A percentile compares a stretch with the other conserved stretches of the same genome.
Evolutionary conservation across 306 rosid species (phyloP).

Genomic region (Prunus persica): DNA sequence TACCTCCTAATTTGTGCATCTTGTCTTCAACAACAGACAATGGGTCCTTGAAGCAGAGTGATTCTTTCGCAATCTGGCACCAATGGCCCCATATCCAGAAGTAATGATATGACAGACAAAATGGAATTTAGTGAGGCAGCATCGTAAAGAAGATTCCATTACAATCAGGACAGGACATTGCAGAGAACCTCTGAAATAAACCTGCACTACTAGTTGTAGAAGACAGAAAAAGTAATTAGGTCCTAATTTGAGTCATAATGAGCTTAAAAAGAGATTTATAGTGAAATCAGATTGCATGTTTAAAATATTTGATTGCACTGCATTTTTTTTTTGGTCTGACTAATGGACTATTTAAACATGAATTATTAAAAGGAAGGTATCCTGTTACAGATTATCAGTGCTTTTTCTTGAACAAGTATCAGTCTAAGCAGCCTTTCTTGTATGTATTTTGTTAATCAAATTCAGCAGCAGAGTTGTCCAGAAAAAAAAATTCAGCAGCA

Average conservation of each 20-base stretch:
- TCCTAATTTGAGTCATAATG: neutral
- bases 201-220: neutral
- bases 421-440: neutral
- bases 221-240: neutral
- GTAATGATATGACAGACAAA: slow-evolving; percentile 5
- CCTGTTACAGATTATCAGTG: too few species aligned
- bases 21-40: slow-evolving; percentile 12
- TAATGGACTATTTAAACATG: too few species aligned
- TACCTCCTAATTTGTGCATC: slow-evolving; percentile 17
- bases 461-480: neutral
- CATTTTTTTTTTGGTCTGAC: too few species aligned
- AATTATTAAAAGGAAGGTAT: too few species aligned
- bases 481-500: neutral
- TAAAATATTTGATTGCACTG: too few species aligned
- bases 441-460: neutral
- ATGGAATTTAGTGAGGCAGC: slow-evolving; percentile 12
- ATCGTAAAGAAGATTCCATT: slow-evolving; percentile 1
- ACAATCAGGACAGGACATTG: neutral
- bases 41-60: neutral
- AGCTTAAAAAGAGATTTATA: neutral
- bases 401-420: too few species aligned
- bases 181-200: neutral
- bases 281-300: too few species aligned
- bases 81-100: neutral
- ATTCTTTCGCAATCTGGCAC: slow-evolving; percentile 9